Conservation (phyloP, 2,329 filamentous ascomycete genomes). For the Pyrenophora teres region DNA sequence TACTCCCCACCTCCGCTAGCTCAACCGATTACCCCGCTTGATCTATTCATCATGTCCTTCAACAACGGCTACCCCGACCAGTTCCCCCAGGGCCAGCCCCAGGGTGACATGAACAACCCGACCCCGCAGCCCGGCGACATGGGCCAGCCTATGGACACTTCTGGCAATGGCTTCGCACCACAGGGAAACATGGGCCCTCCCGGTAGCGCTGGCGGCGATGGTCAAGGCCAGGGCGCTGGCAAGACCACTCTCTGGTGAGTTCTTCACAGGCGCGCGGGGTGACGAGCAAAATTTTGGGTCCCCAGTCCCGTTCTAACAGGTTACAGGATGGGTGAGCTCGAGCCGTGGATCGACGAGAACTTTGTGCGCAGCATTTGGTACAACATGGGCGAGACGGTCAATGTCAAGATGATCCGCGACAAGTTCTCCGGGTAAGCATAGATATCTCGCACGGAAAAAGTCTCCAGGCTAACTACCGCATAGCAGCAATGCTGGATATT, state of each 20-base stretch:
- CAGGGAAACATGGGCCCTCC: conserved; percentile 53
- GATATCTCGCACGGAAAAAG: conserved; percentile 17
- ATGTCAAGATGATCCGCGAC: conserved; percentile 99
- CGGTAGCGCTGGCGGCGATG: conserved; percentile 42
- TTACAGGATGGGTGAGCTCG: conserved; percentile 94
- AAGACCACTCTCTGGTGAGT: conserved; percentile 61
- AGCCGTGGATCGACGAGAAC: conserved; percentile 99
- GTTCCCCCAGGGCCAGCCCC: conserved; percentile 63
- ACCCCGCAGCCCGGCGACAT: conserved; percentile 55
- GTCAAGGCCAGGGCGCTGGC: conserved; percentile 48
- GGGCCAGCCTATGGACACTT: conserved; percentile 62
- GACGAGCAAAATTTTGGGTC: not conserved
- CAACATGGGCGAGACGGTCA: conserved; percentile 89
- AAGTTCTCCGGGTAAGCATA: conserved; percentile 87
- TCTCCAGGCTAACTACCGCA: conserved; percentile 46
- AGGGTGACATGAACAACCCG: conserved; percentile 56
- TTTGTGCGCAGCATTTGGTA: conserved; percentile 97
- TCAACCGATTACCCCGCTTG: conserved; percentile 24
- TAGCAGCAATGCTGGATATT: conserved; percentile 98
- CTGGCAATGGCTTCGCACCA: conserved; percentile 55
- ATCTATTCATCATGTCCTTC: conserved; percentile 63
- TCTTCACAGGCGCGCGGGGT: not conserved
- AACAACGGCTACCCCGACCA: conserved; percentile 64
- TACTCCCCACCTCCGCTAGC: conserved; percentile 19
- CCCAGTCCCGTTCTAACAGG: conserved; percentile 26